Conservation (phyloP, 495 filamentous ascomycete genomes). For the Xylaria palmicola region DNA sequence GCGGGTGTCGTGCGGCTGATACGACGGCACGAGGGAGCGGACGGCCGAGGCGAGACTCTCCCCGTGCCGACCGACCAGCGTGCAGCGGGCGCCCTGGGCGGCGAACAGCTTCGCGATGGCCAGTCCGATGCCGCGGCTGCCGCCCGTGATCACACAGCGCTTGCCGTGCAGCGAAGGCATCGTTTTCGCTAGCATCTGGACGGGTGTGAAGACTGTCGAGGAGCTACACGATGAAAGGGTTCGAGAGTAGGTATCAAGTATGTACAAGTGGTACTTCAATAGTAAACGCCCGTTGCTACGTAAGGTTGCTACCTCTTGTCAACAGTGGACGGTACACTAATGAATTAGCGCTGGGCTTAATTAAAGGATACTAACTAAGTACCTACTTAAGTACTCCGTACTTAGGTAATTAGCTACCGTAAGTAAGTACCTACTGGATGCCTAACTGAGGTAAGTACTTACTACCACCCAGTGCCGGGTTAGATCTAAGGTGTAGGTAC, state of each 20-base stretch:
- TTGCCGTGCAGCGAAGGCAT: slow-evolving; percentile 33
- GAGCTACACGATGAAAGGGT: background rate
- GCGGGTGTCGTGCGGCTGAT: slow-evolving; percentile 8
- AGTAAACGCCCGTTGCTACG: too few species aligned
- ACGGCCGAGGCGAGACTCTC: slow-evolving; percentile 39
- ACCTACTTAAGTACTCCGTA: too few species aligned
- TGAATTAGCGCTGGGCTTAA: background rate
- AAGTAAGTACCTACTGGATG: background rate
- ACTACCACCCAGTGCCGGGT: too few species aligned
- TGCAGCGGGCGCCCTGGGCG: slow-evolving; percentile 55
- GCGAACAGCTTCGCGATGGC: slow-evolving; percentile 68
- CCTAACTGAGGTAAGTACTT: too few species aligned
- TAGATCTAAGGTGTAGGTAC: too few species aligned
- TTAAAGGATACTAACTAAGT: background rate
- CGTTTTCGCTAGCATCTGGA: background rate
- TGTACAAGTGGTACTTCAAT: too few species aligned
- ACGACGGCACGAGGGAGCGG: slow-evolving; percentile 16
- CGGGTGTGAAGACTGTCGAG: background rate
- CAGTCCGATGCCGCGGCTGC: slow-evolving; percentile 40
- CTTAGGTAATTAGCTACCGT: background rate
- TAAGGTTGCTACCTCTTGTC: too few species aligned
- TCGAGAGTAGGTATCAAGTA: too few species aligned
- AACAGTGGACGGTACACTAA: too few species aligned
- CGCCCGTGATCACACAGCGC: slow-evolving; percentile 41
- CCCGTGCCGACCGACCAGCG: slow-evolving; percentile 53